A percentile compares a stretch with the other conserved stretches of the same genome.
These are phyloP conservation scores for Pseudogymnoascus sp. DNA, from an alignment of 2,329 filamentous ascomycete species.

Conservation along the genomic window DNA sequence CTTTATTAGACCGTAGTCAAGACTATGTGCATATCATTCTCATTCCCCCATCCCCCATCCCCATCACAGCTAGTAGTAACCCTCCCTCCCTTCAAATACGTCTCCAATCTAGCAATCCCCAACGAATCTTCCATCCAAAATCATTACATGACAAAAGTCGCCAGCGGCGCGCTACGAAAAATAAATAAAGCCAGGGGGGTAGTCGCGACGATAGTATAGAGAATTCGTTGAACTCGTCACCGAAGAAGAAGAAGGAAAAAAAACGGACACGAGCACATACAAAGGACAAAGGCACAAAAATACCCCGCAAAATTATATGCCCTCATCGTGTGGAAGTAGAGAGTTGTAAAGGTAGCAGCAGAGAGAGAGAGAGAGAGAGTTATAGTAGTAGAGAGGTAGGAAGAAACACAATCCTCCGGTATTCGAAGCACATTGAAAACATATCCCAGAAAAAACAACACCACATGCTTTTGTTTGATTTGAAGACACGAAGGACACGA, in stretches of 20 bases:
- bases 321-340: not conserved
- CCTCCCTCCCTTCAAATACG: not conserved
- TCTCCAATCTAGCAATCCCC: not conserved
- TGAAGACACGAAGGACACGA: not conserved
- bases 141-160: not conserved
- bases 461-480: slow-evolving; percentile 2
- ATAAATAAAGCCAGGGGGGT: slow-evolving; percentile 17
- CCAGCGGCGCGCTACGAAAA: slow-evolving; percentile 14
- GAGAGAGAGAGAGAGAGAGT: not conserved
- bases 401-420: not conserved
- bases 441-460: not conserved
- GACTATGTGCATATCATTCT: not conserved
- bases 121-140: slow-evolving; percentile 5
- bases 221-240: slow-evolving; percentile 19
- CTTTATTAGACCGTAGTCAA: not conserved
- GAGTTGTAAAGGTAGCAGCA: not conserved
- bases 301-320: not conserved
- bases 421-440: not conserved
- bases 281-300: not conserved
- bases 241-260: slow-evolving; percentile 13
- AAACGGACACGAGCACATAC: slow-evolving; percentile 10
- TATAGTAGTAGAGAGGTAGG: not conserved
- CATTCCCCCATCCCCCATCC: not conserved
- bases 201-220: slow-evolving; percentile 19
- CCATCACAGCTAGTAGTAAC: not conserved